Percentiles rank a stretch among this genome's conserved stretches.
These are phyloP conservation scores for Fusarium aywerte DNA, from an alignment of 2,329 filamentous ascomycete genomes.

Conservation along the genomic window DNA sequence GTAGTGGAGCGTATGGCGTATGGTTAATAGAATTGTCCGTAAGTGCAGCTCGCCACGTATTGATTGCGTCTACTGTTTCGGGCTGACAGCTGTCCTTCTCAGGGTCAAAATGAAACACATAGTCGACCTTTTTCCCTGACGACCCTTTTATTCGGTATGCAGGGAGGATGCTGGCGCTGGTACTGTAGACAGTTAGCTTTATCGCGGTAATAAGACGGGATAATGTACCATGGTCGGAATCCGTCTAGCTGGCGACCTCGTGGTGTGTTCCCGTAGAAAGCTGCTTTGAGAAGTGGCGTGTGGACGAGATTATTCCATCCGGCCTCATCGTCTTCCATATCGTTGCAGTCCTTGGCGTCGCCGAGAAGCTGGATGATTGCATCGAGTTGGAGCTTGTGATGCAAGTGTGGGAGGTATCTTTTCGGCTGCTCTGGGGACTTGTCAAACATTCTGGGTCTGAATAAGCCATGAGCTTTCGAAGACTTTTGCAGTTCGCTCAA, in stretches of 20 bases:
- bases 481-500: background rate
- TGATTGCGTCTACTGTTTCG: background rate
- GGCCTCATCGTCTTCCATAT: slow-evolving; percentile 2
- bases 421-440: background rate
- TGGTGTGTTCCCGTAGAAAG: background rate
- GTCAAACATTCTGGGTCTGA: background rate
- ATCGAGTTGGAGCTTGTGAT: background rate
- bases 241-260: background rate
- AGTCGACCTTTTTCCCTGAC: background rate
- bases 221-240: background rate
- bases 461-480: background rate
- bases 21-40: slow-evolving; percentile 7
- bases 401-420: background rate
- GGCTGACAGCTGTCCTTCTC: background rate
- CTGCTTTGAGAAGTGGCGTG: background rate
- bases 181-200: background rate
- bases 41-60: background rate
- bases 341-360: background rate
- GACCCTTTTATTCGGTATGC: background rate
- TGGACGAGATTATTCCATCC: slow-evolving; percentile 22
- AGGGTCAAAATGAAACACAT: slow-evolving; percentile 1
- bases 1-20: background rate
- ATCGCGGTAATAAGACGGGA: background rate
- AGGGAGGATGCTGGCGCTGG: slow-evolving; percentile 3
- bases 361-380: background rate